These are phyloP conservation scores for Wickerhamomyces canadensis DNA, from an alignment of 805 yeast species.

Conservation along the genomic window DNA sequence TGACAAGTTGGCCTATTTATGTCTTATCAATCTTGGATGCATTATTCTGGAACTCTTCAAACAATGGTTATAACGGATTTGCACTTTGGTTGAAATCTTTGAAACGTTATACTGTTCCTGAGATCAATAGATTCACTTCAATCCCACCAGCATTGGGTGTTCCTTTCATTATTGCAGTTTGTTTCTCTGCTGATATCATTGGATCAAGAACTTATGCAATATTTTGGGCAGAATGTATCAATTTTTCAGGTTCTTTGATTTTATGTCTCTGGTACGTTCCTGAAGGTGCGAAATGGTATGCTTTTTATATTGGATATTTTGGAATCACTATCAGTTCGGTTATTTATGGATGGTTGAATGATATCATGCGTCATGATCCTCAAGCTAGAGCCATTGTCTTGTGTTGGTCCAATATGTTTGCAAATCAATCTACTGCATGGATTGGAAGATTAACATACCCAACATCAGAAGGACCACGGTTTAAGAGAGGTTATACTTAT, in stretches of 20 bases:
- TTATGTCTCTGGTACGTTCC: constrained; percentile 48
- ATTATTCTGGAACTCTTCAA: constrained; percentile 52
- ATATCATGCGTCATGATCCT: constrained; percentile 49
- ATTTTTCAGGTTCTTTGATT: constrained; percentile 38
- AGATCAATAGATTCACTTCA: constrained; percentile 38
- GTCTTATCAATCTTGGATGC: constrained; percentile 42
- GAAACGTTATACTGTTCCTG: constrained; percentile 29
- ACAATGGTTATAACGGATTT: constrained; percentile 42
- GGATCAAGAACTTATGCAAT: constrained; percentile 38
- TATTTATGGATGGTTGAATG: constrained; percentile 52
- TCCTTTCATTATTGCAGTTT: constrained; percentile 1
- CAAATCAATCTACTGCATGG: constrained; percentile 51
- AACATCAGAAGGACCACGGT: constrained; percentile 52
- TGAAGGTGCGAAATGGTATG: constrained; percentile 47
- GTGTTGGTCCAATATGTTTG: constrained; percentile 42
- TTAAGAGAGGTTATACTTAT: constrained; percentile 46
- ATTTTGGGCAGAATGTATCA: constrained; percentile 36
- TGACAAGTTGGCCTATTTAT: constrained; percentile 52
- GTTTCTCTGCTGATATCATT: constrained; percentile 26
- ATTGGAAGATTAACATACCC: constrained; percentile 25
- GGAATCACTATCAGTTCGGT: constrained; percentile 55
- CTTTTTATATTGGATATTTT: constrained; percentile 21
- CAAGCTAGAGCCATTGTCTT: constrained; percentile 46
- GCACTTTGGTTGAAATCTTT: constrained; percentile 42
- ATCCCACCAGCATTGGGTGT: constrained; percentile 29